These are phyloP conservation scores for Chaetoscypha palmicola DNA, from an alignment of 2,329 filamentous ascomycete species.

Conservation along the genomic window DNA sequence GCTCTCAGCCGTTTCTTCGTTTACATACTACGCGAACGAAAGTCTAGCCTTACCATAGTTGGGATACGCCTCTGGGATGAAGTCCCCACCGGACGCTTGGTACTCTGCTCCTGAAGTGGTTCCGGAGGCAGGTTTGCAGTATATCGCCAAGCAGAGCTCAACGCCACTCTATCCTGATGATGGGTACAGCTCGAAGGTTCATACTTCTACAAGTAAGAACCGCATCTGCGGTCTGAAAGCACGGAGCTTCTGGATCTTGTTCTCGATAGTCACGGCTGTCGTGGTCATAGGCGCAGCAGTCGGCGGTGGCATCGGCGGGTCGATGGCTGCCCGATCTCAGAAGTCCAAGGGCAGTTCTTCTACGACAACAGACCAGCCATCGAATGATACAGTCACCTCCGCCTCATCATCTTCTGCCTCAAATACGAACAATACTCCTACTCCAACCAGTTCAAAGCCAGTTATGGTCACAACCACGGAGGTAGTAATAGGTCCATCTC, in stretches of 20 bases:
- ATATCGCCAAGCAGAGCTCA: too few relatives aligned
- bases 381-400: not conserved
- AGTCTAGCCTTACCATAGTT: too few relatives aligned
- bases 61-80: too few relatives aligned
- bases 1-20: too few relatives aligned
- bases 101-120: too few relatives aligned
- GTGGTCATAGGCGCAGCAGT: not conserved
- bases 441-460: not conserved
- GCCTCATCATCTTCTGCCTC: not conserved
- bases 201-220: too few relatives aligned
- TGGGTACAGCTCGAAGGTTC: too few relatives aligned
- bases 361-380: not conserved
- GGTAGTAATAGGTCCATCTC: not conserved
- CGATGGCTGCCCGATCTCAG: not conserved
- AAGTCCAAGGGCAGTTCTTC: not conserved
- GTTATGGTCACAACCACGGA: not conserved
- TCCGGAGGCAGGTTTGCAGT: too few relatives aligned
- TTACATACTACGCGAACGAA: too few relatives aligned
- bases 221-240: slow-evolving; percentile 1
- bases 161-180: too few relatives aligned
- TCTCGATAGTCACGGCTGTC: not conserved
- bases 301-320: not conserved
- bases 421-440: not conserved
- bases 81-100: too few relatives aligned
- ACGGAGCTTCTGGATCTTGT: slow-evolving; percentile 3